A percentile compares a stretch with the other conserved stretches of the same genome.
Conservation (phyloP, 495 filamentous ascomycete genomes). For the Talaromyces ruber region DNA sequence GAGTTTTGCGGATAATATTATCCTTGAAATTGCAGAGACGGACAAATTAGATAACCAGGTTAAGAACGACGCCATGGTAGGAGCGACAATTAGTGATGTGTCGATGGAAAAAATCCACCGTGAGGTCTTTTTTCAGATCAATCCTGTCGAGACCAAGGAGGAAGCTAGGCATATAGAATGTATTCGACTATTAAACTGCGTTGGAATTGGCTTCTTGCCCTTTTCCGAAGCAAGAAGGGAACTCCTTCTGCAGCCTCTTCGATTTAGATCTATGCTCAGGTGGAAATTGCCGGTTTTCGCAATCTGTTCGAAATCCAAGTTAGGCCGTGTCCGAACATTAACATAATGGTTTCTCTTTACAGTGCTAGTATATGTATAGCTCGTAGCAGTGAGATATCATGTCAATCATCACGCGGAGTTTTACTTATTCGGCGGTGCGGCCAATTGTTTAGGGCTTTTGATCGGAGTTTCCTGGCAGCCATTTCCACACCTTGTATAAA, state of each 20-base stretch:
- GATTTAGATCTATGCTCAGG: not conserved
- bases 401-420: not conserved
- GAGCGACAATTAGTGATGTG: not conserved
- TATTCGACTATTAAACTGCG: not conserved
- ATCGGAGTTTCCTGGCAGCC: not conserved
- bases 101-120: not conserved
- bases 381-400: not conserved
- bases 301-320: not conserved
- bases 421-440: not conserved
- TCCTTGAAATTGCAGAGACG: not conserved
- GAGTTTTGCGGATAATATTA: not conserved
- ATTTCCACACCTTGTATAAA: not conserved
- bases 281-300: not conserved
- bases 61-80: not conserved
- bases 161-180: not conserved
- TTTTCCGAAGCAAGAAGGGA: not conserved
- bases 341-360: not conserved
- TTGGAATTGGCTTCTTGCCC: not conserved
- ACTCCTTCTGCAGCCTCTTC: not conserved
- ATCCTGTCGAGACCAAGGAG: no score
- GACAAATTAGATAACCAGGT: not conserved
- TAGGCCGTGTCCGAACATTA: not conserved
- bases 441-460: not conserved
- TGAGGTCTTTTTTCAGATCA: not conserved
- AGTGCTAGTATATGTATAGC: not conserved